These are phyloP conservation scores for Thermomucor indicae-seudaticae DNA, from an alignment of 371 early-diverging fungal genomes.

Conservation along the genomic window DNA sequence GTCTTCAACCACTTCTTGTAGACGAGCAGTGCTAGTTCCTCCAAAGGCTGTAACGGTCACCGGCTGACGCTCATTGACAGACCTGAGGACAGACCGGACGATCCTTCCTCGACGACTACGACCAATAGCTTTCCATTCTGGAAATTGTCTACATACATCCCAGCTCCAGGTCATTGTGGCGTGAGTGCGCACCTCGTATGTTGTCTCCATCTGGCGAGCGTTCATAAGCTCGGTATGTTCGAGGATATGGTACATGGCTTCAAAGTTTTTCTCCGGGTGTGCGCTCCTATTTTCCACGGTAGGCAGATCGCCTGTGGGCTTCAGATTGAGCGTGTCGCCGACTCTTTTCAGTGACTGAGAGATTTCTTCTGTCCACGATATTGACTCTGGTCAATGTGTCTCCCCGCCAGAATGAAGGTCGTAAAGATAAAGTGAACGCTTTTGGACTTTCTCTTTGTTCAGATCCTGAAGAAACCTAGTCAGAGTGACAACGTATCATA, in stretches of 20 bases:
- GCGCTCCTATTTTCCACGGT: not conserved
- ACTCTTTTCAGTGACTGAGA: not conserved
- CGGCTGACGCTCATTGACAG: not conserved
- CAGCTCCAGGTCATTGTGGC: not conserved
- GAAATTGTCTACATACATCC: not conserved
- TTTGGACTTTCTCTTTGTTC: no score
- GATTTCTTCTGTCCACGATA: not conserved
- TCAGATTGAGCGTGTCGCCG: not conserved
- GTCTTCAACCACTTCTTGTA: not conserved
- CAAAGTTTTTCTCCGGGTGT: not conserved
- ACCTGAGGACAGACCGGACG: not conserved
- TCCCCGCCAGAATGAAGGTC: no score
- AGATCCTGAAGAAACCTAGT: no score
- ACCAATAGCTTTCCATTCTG: not conserved
- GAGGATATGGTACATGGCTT: not conserved
- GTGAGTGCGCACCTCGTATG: not conserved
- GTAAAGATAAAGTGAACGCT: no score
- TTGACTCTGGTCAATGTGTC: no score
- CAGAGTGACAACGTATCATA: no score
- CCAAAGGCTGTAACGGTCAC: not conserved
- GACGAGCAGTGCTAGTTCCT: not conserved
- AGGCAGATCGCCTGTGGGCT: not conserved
- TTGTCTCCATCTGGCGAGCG: not conserved
- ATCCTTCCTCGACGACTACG: not conserved
- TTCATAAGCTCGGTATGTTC: not conserved